Percentiles rank a stretch among this genome's conserved stretches.
phyloP scores from a whole-genome alignment of 768 basidiomycete species.

The Hirschioporus abietinus region DNA sequence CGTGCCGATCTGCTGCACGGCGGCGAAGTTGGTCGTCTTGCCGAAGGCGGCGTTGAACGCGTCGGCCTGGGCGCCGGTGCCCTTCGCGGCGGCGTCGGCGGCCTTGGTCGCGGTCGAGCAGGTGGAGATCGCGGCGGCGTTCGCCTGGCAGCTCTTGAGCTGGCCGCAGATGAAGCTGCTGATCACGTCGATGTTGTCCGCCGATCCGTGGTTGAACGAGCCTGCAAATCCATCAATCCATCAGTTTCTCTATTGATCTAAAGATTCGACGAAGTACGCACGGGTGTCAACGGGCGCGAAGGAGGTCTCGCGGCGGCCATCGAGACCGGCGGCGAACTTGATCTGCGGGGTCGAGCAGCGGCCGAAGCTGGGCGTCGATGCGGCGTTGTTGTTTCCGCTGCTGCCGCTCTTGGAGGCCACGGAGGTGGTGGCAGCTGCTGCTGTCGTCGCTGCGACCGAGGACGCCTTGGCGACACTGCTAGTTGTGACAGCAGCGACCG shows the following conservation, averaged over 20 bases:
- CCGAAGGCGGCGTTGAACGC: conserved; percentile 15
- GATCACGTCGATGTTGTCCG: conserved; percentile 15
- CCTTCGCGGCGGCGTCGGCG: conserved; percentile 6
- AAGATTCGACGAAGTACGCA: neutral
- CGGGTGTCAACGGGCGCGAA: conserved; percentile 10
- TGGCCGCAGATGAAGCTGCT: conserved; percentile 13
- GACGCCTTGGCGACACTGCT: neutral
- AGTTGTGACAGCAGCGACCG: neutral
- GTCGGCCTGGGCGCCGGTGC: conserved; percentile 13
- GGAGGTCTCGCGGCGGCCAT: conserved; percentile 12
- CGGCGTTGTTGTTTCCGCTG: conserved; percentile 4
- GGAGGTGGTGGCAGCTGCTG: neutral
- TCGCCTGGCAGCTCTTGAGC: conserved; percentile 10
- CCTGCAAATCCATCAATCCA: conserved; percentile 1
- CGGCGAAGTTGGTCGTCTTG: conserved; percentile 16
- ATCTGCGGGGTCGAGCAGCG: conserved; percentile 14
- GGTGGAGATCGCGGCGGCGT: conserved; percentile 5
- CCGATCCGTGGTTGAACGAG: conserved; percentile 12
- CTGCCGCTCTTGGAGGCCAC: neutral
- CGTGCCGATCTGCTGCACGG: neutral
- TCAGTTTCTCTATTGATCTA: neutral
- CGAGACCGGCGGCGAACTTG: conserved; percentile 15
- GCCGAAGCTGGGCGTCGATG: conserved; percentile 11
- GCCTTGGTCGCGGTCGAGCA: conserved; percentile 4
- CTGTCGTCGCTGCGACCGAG: neutral